phyloP scores from a whole-genome alignment of 1,284 basidiomycete species.

The Exsudoporus floridanus region DNA sequence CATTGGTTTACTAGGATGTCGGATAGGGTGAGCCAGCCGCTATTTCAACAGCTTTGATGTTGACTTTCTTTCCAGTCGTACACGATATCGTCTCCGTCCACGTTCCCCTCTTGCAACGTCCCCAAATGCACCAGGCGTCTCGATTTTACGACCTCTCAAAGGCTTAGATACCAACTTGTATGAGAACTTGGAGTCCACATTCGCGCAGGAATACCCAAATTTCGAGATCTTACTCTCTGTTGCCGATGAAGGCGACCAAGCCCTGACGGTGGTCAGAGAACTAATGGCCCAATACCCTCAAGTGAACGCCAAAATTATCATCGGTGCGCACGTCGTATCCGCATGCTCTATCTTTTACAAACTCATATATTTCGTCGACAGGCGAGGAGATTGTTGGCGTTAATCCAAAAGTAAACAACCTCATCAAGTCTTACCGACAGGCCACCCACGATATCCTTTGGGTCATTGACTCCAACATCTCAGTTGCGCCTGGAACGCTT shows the following conservation, averaged over 20 bases:
- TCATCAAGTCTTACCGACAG: constrained; percentile 78
- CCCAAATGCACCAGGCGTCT: constrained; percentile 75
- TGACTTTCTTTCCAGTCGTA: constrained; percentile 52
- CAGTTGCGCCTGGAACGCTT: constrained; percentile 77
- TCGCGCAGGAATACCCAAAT: constrained; percentile 84
- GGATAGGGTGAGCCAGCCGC: constrained; percentile 64
- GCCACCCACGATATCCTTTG: constrained; percentile 91
- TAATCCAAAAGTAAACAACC: constrained; percentile 98
- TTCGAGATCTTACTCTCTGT: constrained; percentile 89
- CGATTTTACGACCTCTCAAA: constrained; percentile 87
- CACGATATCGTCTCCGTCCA: constrained; percentile 65
- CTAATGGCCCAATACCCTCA: constrained; percentile 75
- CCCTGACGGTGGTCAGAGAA: constrained; percentile 73
- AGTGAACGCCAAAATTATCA: constrained; percentile 68
- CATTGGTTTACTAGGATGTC: constrained; percentile 75
- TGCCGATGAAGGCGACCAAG: constrained; percentile 80
- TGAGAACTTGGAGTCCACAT: constrained; percentile 90
- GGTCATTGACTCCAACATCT: constrained; percentile 95
- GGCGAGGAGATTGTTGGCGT: constrained; percentile 80
- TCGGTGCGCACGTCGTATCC: constrained; percentile 55
- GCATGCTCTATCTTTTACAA: neutral
- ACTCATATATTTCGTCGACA: constrained; percentile 30
- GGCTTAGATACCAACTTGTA: constrained; percentile 92
- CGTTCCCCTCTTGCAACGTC: constrained; percentile 62
- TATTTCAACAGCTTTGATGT: constrained; percentile 3